These are phyloP conservation scores for Talaromyces amestolkiae DNA, from an alignment of 2,329 filamentous ascomycete species.

Conservation along the genomic window DNA sequence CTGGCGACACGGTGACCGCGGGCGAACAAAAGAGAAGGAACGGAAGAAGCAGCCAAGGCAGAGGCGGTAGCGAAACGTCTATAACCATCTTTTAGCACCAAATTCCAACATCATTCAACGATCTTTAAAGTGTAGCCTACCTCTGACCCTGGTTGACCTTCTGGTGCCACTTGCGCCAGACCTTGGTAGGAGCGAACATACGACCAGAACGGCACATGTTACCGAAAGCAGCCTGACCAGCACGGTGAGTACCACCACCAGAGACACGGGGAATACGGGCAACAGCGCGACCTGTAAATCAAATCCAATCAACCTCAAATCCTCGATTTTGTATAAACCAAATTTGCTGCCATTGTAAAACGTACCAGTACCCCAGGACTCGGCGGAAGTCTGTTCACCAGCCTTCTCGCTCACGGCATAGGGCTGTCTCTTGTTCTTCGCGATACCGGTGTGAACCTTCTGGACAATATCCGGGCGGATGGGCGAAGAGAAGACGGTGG, in stretches of 20 bases:
- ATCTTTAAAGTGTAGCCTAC: constrained; percentile 49
- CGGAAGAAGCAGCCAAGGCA: constrained; percentile 92
- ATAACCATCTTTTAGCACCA: constrained; percentile 15
- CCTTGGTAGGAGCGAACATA: constrained; percentile 99
- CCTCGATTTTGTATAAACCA: constrained; percentile 14
- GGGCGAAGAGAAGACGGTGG: constrained; percentile 93
- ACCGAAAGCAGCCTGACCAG: constrained; percentile 99
- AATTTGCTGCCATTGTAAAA: constrained; percentile 32
- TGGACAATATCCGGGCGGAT: constrained; percentile 99
- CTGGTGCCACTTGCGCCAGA: constrained; percentile 99
- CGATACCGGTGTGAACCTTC: constrained; percentile 92
- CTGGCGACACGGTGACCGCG: constrained; percentile 92
- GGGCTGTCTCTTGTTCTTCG: constrained; percentile 99
- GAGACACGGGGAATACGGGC: constrained; percentile 99
- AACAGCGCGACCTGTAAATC: constrained; percentile 79
- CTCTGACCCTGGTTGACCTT: constrained; percentile 99
- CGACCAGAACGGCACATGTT: constrained; percentile 99
- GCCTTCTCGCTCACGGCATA: constrained; percentile 99
- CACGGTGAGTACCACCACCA: constrained; percentile 99
- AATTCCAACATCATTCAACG: background rate
- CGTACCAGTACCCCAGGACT: constrained; percentile 99
- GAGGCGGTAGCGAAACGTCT: constrained; percentile 96
- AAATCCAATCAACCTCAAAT: constrained; percentile 8
- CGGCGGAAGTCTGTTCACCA: constrained; percentile 98
- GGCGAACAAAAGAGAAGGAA: constrained; percentile 89